phyloP scores from a whole-genome alignment of 495 filamentous ascomycete genomes.

The Aspergillus bridgeri region DNA sequence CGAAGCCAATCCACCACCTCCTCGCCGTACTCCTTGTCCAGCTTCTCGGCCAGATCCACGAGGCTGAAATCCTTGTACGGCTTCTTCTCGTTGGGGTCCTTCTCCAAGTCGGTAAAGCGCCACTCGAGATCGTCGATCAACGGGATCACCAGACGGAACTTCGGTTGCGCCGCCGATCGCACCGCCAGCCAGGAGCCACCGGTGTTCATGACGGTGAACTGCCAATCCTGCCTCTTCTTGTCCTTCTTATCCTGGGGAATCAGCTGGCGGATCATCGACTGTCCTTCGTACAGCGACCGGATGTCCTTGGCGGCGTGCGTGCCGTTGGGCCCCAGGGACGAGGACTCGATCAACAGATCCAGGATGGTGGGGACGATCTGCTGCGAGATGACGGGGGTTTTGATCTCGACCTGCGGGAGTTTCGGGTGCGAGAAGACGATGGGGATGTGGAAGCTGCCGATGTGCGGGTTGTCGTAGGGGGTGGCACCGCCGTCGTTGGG shows the following conservation, averaged over 20 bases:
- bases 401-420: conserved; percentile 40
- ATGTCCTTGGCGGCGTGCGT: conserved; percentile 36
- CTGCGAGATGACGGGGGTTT: conserved; percentile 40
- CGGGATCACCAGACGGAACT: conserved; percentile 44
- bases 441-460: conserved; percentile 49
- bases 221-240: conserved; percentile 36
- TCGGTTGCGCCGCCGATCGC: conserved; percentile 37
- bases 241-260: conserved; percentile 30
- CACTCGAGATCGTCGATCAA: conserved; percentile 44
- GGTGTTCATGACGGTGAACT: conserved; percentile 51
- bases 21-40: conserved; percentile 32
- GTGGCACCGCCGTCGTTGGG: conserved; percentile 42
- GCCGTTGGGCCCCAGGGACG: conserved; percentile 31
- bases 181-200: conserved; percentile 46
- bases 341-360: conserved; percentile 45
- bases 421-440: conserved; percentile 48
- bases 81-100: conserved; percentile 39
- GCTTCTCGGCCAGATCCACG: conserved; percentile 27
- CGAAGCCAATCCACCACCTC: conserved; percentile 41
- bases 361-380: conserved; percentile 50
- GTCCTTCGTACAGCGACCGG: conserved; percentile 45
- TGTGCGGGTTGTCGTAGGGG: conserved; percentile 49
- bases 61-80: conserved; percentile 35
- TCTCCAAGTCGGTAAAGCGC: conserved; percentile 41
- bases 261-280: conserved; percentile 43